Percentiles rank a stretch among this genome's conserved stretches.
phyloP scores from a whole-genome alignment of 225 moss, liverwort and hornwort species.

The Bryoerythrophyllum caledonicum region DNA sequence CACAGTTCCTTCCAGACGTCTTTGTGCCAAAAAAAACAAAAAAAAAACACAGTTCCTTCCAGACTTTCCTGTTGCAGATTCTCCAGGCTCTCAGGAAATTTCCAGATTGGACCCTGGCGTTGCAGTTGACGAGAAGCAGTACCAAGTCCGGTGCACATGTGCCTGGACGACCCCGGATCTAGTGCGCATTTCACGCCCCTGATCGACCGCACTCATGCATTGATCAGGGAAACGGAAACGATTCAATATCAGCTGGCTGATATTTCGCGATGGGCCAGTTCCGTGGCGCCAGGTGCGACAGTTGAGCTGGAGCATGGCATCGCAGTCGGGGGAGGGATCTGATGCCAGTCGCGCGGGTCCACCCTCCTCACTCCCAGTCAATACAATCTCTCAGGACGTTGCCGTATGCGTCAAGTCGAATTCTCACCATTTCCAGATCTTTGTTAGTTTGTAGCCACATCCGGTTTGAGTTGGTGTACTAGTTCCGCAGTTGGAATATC shows the following conservation, averaged over 20 bases:
- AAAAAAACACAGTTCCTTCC: no score
- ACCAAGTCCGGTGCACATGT: background rate
- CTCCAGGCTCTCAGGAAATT: background rate
- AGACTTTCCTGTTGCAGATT: background rate
- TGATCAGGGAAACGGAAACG: background rate
- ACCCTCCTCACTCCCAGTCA: background rate
- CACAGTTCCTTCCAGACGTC: no score
- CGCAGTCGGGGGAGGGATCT: background rate
- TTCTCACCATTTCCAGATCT: background rate
- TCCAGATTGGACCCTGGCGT: background rate
- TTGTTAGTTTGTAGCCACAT: background rate
- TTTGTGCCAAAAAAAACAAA: no score
- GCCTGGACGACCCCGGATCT: background rate
- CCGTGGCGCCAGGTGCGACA: background rate
- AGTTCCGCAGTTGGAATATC: background rate
- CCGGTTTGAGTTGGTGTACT: background rate
- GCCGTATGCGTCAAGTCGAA: background rate
- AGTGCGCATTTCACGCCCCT: background rate
- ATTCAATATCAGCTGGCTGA: background rate
- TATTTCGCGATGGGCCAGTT: background rate
- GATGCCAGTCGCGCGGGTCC: background rate
- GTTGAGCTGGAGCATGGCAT: no score
- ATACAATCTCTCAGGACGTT: no score
- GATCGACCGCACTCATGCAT: background rate
- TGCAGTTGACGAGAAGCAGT: background rate